These are phyloP conservation scores for Schizochytrium sp. DNA, from an alignment of 108 stramenopile species.

Conservation along the genomic window DNA sequence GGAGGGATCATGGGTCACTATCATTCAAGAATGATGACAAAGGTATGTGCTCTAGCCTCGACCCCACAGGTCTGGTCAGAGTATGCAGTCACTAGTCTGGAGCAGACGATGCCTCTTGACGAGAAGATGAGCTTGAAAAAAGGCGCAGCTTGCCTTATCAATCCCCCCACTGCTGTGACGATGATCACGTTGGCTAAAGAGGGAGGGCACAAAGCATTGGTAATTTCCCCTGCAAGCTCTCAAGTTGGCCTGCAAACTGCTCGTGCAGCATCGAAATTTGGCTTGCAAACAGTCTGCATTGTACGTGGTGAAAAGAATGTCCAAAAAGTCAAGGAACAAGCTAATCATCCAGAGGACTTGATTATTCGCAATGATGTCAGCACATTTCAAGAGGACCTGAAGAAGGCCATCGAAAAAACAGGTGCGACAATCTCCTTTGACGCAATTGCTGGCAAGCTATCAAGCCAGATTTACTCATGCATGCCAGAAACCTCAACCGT, in stretches of 20 bases:
- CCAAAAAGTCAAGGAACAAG: conserved; percentile 63
- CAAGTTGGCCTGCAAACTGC: conserved; percentile 75
- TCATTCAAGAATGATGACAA: conserved; percentile 61
- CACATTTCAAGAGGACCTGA: conserved; percentile 71
- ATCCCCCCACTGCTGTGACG: conserved; percentile 77
- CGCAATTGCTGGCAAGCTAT: conserved; percentile 73
- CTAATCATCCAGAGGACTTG: conserved; percentile 75
- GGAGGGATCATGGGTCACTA: conserved; percentile 69
- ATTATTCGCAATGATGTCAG: conserved; percentile 64
- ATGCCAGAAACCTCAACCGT: conserved; percentile 71
- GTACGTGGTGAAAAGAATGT: conserved; percentile 76
- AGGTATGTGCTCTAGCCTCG: conserved; percentile 61
- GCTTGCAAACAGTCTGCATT: conserved; percentile 74
- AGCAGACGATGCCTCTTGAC: conserved; percentile 71
- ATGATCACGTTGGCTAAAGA: conserved; percentile 73
- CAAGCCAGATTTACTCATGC: conserved; percentile 71
- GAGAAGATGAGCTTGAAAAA: conserved; percentile 72
- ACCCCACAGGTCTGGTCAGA: conserved; percentile 71
- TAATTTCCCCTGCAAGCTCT: conserved; percentile 22
- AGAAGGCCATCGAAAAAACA: conserved; percentile 70
- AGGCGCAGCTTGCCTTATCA: conserved; percentile 74
- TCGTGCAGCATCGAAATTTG: conserved; percentile 68
- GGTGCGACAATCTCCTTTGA: conserved; percentile 77
- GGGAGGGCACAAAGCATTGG: conserved; percentile 38
- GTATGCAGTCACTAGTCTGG: conserved; percentile 67